phyloP scores from a whole-genome alignment of 768 basidiomycete genomes.

The Rhodocollybia butyracea region DNA sequence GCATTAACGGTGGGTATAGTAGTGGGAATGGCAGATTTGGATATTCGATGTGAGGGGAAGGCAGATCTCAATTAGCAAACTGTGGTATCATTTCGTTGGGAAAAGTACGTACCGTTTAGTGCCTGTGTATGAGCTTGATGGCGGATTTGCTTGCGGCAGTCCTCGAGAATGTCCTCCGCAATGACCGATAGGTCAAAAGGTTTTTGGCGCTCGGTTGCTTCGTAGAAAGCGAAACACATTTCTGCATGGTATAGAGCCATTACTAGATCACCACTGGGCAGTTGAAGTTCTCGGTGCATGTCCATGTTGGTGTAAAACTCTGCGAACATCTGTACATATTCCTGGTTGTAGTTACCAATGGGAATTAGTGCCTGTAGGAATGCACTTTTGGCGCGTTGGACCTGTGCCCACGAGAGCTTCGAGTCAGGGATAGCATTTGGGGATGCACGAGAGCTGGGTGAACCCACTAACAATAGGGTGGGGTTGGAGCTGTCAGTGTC shows the following conservation, averaged over 20 bases:
- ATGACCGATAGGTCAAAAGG: conserved; percentile 5
- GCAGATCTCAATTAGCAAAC: background rate
- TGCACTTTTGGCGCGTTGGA: background rate
- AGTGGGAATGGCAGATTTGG: too few species aligned
- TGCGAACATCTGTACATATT: conserved; percentile 5
- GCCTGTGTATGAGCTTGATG: background rate
- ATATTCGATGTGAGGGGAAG: background rate
- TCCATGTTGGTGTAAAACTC: conserved; percentile 9
- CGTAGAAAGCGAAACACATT: conserved; percentile 2
- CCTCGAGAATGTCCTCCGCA: background rate
- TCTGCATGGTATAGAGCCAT: conserved; percentile 6
- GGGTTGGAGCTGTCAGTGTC: background rate
- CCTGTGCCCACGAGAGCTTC: background rate
- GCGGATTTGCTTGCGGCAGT: background rate
- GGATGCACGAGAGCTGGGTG: background rate
- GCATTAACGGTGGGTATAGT: too few species aligned
- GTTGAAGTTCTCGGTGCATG: background rate
- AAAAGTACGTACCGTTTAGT: background rate
- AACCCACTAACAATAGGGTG: background rate
- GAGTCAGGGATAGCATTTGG: conserved; percentile 1
- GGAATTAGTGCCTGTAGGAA: conserved; percentile 1
- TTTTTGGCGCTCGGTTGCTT: background rate
- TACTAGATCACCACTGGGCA: background rate
- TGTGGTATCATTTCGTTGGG: background rate
- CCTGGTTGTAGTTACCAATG: background rate